Evolutionary conservation across 2,329 filamentous ascomycete genomes (phyloP), one percentile per base, ranked within the genome.

Genomic region (Rutstroemia sp.): DNA sequence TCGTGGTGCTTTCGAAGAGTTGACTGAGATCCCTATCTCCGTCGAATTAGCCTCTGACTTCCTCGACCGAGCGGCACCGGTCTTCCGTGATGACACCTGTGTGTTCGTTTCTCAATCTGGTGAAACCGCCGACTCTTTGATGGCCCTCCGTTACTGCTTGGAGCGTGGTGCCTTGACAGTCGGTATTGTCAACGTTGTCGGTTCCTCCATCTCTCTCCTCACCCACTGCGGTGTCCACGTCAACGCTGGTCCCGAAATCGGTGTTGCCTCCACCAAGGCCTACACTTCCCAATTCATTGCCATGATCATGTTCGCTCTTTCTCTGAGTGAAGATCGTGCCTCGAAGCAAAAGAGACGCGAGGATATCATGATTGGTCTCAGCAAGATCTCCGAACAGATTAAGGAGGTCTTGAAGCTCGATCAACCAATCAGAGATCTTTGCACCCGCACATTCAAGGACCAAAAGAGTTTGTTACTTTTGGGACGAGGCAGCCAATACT

Each of bases 161-260:
- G 94, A 99, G 82, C 91, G 94, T 62, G 94, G 94, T 68, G 94
- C 94, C 51, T 78, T 99, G 74, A 97, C 94, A 45, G 94, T 99
- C 63, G 94, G 94, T 78, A 92, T 97, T 65, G 94, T 99, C 75
- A 99, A 99, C 77, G 91, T 95, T 60, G 94, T 99, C 68, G 94
- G 94, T 68, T 97, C 94, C 56, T 96, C 92, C 70, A 99, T 99
- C 75, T 99, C 94, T 48, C 87, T 99, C 67, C 87, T 99, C 69
- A 99, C 94, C 63, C 94, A 99, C 83, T 99, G 94, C 69, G 94
- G 94, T 91, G 94, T 99, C 56, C 94, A 99, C 80, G 92, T 99
- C 79, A 99, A 99, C 75, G 94, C 94, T 65, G 94, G 94, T 57
- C 94, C 94, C 54, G 94, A 99, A 75, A 97, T 99, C 62, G 94